phyloP scores from a whole-genome alignment of 768 basidiomycete genomes.

The Dioszegia aurantiaca region DNA sequence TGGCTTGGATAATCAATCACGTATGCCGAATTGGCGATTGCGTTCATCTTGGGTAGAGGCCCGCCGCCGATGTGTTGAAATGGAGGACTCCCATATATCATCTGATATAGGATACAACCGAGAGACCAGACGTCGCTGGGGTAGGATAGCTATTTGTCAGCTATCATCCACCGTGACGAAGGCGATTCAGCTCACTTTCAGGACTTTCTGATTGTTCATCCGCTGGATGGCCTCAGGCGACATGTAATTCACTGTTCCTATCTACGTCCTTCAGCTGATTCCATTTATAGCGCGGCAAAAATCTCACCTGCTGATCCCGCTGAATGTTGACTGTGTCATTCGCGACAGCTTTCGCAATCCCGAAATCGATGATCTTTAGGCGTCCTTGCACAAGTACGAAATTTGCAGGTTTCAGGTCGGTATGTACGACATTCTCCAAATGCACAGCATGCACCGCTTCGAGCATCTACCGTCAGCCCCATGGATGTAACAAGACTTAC shows the following conservation, averaged over 20 bases:
- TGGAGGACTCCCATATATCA: slow-evolving; percentile 92
- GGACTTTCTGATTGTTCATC: slow-evolving; percentile 67
- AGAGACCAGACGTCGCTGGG: slow-evolving; percentile 97
- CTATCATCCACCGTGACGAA: background rate
- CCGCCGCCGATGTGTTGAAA: slow-evolving; percentile 74
- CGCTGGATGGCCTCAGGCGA: slow-evolving; percentile 90
- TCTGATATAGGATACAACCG: slow-evolving; percentile 96
- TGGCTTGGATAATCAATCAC: slow-evolving; percentile 75
- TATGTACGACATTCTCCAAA: slow-evolving; percentile 97
- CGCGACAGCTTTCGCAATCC: slow-evolving; percentile 98
- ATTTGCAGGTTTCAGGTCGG: slow-evolving; percentile 96
- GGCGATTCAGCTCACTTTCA: slow-evolving; percentile 61
- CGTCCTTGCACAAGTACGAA: slow-evolving; percentile 94
- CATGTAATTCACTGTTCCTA: slow-evolving; percentile 99
- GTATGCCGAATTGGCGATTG: slow-evolving; percentile 75
- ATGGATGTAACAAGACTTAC: slow-evolving; percentile 55
- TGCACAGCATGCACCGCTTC: slow-evolving; percentile 98
- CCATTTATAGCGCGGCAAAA: background rate
- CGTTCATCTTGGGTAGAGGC: slow-evolving; percentile 78
- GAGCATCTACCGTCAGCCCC: slow-evolving; percentile 72
- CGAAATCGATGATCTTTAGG: slow-evolving; percentile 96
- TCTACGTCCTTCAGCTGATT: slow-evolving; percentile 56
- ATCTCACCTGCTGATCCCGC: slow-evolving; percentile 82
- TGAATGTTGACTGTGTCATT: slow-evolving; percentile 99
- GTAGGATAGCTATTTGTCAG: slow-evolving; percentile 63